Evolutionary conservation across 108 stramenopile genomes (phyloP).

Genomic region (Pseudonitzschia multiseries): DNA sequence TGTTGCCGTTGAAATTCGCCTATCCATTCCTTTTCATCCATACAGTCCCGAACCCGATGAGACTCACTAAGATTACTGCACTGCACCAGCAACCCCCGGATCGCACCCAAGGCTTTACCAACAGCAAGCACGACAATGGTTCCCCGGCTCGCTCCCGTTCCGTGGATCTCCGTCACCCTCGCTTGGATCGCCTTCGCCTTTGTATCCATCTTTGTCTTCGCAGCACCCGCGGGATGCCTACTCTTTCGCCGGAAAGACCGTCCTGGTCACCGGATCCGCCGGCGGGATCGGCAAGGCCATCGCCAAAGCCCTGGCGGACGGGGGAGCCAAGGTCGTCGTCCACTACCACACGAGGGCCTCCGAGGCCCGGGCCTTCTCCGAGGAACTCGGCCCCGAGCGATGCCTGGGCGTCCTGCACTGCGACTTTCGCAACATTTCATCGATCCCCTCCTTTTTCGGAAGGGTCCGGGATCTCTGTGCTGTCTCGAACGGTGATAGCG

Average conservation of each 20-base stretch:
- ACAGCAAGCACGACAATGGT: too few relatives aligned
- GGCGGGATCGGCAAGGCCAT: constrained; percentile 65
- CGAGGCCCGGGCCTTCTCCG: constrained; percentile 35
- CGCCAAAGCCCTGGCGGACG: constrained; percentile 40
- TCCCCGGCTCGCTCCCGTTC: too few relatives aligned
- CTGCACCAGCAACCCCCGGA: too few relatives aligned
- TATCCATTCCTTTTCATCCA: too few relatives aligned
- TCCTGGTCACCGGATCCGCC: constrained; percentile 55
- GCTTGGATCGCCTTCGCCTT: too few relatives aligned
- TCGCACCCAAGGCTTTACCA: too few relatives aligned
- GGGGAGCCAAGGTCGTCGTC: constrained; percentile 50
- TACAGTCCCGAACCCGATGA: too few relatives aligned
- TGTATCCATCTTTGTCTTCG: not conserved
- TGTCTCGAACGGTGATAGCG: too few relatives aligned
- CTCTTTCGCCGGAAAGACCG: constrained; percentile 41
- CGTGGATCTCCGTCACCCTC: too few relatives aligned
- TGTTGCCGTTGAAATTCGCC: too few relatives aligned
- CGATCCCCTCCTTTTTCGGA: constrained; percentile 39
- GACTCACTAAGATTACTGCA: too few relatives aligned
- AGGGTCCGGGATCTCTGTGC: constrained; percentile 28
- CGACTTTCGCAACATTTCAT: constrained; percentile 45
- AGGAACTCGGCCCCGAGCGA: constrained; percentile 18
- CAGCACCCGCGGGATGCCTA: constrained; percentile 2
- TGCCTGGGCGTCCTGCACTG: constrained; percentile 58
- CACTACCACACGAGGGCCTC: constrained; percentile 57